phyloP scores from a whole-genome alignment of 2,329 filamentous ascomycete genomes.

The Epichloe gansuensis region DNA sequence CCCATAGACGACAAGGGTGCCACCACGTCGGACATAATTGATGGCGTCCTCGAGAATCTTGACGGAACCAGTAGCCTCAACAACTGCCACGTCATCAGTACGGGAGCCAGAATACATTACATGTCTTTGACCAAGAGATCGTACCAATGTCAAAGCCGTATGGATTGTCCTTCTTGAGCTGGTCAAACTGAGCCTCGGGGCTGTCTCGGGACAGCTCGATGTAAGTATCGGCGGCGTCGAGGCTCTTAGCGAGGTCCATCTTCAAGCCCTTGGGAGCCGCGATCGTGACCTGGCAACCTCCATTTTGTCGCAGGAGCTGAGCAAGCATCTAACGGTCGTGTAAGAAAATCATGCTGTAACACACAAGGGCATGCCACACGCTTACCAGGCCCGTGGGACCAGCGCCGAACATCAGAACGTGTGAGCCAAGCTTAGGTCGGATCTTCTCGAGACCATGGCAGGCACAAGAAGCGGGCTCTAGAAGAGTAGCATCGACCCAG shows the following conservation, averaged over 20 bases:
- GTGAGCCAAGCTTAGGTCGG: constrained; percentile 49
- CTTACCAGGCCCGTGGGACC: constrained; percentile 51
- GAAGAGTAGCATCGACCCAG: constrained; percentile 55
- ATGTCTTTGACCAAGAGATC: not conserved
- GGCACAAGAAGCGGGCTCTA: constrained; percentile 60
- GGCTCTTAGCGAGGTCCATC: constrained; percentile 52
- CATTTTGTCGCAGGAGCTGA: constrained; percentile 50
- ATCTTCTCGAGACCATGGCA: constrained; percentile 59
- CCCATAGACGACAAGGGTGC: constrained; percentile 58
- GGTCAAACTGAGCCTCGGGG: constrained; percentile 44
- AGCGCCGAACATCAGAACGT: constrained; percentile 52
- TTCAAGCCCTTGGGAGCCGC: constrained; percentile 57
- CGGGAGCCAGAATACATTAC: not conserved
- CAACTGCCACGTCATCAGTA: constrained; percentile 25
- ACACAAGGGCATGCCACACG: not conserved
- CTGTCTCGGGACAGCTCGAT: constrained; percentile 41
- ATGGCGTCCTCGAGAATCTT: constrained; percentile 59
- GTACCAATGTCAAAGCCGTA: constrained; percentile 58
- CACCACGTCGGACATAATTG: constrained; percentile 57
- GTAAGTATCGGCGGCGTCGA: constrained; percentile 41
- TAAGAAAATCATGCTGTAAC: not conserved
- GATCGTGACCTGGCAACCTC: constrained; percentile 56
- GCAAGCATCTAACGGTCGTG: constrained; percentile 32
- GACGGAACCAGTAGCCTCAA: constrained; percentile 56
- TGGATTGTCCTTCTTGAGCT: constrained; percentile 51